Evolutionary conservation across 2,329 filamentous ascomycete species (phyloP).

Genomic region (Verticillium nonalfalfae): DNA sequence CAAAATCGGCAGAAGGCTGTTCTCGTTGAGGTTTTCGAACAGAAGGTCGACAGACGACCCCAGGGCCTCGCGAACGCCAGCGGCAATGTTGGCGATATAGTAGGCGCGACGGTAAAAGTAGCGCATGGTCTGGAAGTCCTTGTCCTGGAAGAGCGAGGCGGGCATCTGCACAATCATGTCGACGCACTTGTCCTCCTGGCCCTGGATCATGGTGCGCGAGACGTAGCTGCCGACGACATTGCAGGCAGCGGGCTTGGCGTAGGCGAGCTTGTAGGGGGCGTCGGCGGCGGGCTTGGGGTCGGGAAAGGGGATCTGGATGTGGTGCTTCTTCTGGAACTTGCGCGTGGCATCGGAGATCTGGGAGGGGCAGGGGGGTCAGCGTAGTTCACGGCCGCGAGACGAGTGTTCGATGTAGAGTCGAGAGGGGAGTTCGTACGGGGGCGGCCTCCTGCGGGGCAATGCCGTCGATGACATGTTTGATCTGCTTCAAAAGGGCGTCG

Average conservation of each 20-base stretch:
- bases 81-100: slow-evolving; percentile 77
- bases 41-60: slow-evolving; percentile 47
- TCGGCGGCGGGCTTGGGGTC: slow-evolving; percentile 70
- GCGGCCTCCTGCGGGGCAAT: slow-evolving; percentile 41
- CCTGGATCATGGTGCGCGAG: slow-evolving; percentile 65
- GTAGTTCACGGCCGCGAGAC: too few relatives aligned
- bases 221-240: slow-evolving; percentile 89
- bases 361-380: too few relatives aligned
- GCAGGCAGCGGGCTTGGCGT: slow-evolving; percentile 66
- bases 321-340: slow-evolving; percentile 59
- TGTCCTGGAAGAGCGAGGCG: slow-evolving; percentile 73
- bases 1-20: slow-evolving; percentile 67
- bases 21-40: slow-evolving; percentile 66
- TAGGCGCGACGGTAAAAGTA: slow-evolving; percentile 95
- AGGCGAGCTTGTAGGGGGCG: slow-evolving; percentile 76
- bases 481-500: slow-evolving; percentile 40
- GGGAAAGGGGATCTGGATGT: slow-evolving; percentile 75
- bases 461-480: slow-evolving; percentile 47
- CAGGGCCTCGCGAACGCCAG: slow-evolving; percentile 55
- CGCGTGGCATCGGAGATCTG: slow-evolving; percentile 64
- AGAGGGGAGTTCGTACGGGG: slow-evolving; percentile 32
- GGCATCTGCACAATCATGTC: slow-evolving; percentile 91
- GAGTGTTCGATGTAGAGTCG: not conserved
- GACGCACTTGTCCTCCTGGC: slow-evolving; percentile 52
- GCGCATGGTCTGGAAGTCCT: slow-evolving; percentile 87